Evolutionary conservation across 768 basidiomycete genomes (phyloP).

Genomic region (Tulasnella sp.): DNA sequence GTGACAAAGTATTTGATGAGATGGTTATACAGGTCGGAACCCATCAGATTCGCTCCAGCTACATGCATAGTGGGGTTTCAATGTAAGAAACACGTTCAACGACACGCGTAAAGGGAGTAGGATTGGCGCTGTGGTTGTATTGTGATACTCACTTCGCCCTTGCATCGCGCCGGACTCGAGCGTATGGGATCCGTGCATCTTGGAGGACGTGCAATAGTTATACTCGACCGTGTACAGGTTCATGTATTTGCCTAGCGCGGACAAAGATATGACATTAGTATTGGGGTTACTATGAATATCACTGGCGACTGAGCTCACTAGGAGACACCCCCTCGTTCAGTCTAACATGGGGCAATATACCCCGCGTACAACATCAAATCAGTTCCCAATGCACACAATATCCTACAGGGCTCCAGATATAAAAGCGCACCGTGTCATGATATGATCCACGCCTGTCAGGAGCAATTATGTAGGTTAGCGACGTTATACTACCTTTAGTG

Average conservation of each 20-base stretch:
- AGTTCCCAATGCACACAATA: not conserved
- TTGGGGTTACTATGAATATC: not conserved
- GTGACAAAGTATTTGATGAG: slow-evolving; percentile 81
- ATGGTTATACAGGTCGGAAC: slow-evolving; percentile 92
- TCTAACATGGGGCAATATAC: not conserved
- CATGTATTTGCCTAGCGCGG: slow-evolving; percentile 57
- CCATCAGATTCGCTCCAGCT: slow-evolving; percentile 94
- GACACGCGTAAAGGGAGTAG: too few species aligned
- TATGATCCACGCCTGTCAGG: slow-evolving; percentile 53
- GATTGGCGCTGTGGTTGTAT: too few species aligned
- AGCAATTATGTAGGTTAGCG: not conserved
- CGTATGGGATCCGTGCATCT: slow-evolving; percentile 25
- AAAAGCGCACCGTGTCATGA: slow-evolving; percentile 57
- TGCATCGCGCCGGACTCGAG: slow-evolving; percentile 24
- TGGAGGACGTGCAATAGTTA: slow-evolving; percentile 90
- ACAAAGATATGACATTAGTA: not conserved
- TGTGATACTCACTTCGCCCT: slow-evolving; percentile 12
- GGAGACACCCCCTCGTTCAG: slow-evolving; percentile 81
- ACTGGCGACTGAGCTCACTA: slow-evolving; percentile 25
- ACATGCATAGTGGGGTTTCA: slow-evolving; percentile 15
- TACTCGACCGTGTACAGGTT: slow-evolving; percentile 85
- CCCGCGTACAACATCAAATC: not conserved
- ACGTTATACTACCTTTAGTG: not conserved
- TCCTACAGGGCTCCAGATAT: not conserved
- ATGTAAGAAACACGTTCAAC: slow-evolving; percentile 22